phyloP scores from a whole-genome alignment of 768 basidiomycete species.

The Russula emetica region DNA sequence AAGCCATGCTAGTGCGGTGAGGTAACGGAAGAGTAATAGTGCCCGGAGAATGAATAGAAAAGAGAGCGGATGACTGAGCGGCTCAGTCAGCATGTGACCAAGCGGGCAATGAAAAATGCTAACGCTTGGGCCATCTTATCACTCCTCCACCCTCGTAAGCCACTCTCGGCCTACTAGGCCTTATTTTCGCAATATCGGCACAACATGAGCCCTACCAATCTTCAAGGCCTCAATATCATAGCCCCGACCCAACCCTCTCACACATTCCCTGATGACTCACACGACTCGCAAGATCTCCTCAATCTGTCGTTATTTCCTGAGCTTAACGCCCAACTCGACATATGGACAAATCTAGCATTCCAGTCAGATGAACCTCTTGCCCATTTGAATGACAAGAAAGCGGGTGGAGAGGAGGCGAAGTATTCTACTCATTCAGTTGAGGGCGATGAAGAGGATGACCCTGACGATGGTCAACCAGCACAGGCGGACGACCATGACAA shows the following conservation, averaged over 20 bases:
- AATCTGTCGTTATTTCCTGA: slow-evolving; percentile 64
- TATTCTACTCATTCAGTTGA: slow-evolving; percentile 31
- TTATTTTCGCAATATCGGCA: not conserved
- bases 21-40: not conserved
- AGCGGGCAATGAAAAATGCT: not conserved
- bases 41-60: not conserved
- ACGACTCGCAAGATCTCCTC: slow-evolving; percentile 55
- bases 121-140: not conserved
- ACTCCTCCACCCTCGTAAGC: not conserved
- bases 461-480: slow-evolving; percentile 32
- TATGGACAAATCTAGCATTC: slow-evolving; percentile 82
- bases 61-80: not conserved
- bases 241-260: slow-evolving; percentile 47
- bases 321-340: slow-evolving; percentile 68
- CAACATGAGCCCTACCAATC: slow-evolving; percentile 56
- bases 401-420: slow-evolving; percentile 19
- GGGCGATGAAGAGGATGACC: slow-evolving; percentile 36
- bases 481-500: slow-evolving; percentile 56
- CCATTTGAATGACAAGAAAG: slow-evolving; percentile 36
- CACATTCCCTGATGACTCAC: slow-evolving; percentile 36
- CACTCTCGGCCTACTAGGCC: not conserved
- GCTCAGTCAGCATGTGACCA: slow-evolving; percentile 8
- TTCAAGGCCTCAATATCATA: slow-evolving; percentile 80
- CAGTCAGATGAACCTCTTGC: slow-evolving; percentile 67
- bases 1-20: slow-evolving; percentile 33